Percentiles rank a stretch among this genome's conserved stretches.
Conservation (phyloP, 2,329 filamentous ascomycete genomes). For the Colletotrichum chlorophyti region DNA sequence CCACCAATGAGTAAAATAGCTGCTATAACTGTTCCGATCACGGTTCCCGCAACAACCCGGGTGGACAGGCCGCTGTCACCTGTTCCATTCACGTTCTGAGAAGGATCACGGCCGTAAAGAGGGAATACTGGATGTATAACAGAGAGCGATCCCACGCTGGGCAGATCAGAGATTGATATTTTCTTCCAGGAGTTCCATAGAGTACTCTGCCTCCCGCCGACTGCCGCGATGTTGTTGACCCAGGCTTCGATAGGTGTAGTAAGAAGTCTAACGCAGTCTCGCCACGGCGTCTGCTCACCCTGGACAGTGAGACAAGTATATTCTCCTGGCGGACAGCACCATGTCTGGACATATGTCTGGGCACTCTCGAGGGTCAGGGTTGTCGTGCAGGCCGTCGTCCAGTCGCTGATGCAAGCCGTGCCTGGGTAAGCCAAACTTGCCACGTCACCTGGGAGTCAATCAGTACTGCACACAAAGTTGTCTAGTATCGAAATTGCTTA, state of each 20-base stretch:
- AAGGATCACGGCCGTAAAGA: neutral
- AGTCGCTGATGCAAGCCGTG: constrained; percentile 18
- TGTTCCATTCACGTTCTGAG: neutral
- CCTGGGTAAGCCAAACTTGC: constrained; percentile 7
- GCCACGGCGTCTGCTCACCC: neutral
- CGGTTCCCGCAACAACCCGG: constrained; percentile 1
- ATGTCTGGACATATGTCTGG: neutral
- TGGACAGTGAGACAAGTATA: neutral
- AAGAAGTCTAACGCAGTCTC: constrained; percentile 5
- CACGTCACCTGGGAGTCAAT: constrained; percentile 7
- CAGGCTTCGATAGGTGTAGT: constrained; percentile 9
- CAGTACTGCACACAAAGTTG: no score
- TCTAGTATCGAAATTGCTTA: neutral
- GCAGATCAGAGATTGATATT: neutral
- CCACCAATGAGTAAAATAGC: neutral
- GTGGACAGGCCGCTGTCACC: neutral
- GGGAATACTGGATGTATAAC: constrained; percentile 8
- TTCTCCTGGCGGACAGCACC: constrained; percentile 2
- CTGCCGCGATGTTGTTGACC: constrained; percentile 3
- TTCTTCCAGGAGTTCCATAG: neutral
- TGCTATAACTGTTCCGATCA: neutral
- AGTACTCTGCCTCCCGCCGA: neutral
- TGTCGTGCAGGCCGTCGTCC: constrained; percentile 8
- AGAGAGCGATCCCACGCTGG: neutral
- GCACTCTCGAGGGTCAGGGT: neutral